A percentile compares a stretch with the other conserved stretches of the same genome.
Evolutionary conservation across 257 asterid species (phyloP).

Genomic region (Anisodus acutangulus): DNA sequence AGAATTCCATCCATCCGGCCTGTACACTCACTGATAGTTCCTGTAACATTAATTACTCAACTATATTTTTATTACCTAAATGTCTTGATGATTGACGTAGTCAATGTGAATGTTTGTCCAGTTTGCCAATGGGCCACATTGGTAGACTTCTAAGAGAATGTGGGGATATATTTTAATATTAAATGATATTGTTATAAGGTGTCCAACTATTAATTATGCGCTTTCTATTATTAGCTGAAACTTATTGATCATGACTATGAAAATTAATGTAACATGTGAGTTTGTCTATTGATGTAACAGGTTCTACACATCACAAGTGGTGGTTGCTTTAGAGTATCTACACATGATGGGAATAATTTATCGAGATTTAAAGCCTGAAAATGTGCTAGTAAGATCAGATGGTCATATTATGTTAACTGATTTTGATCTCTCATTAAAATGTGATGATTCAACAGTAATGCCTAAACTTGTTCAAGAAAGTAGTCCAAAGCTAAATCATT

Average conservation of each 20-base stretch:
- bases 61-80: neutral
- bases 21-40: neutral
- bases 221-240: neutral
- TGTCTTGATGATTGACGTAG: neutral
- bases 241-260: too few species aligned
- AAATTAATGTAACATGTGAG: constrained; percentile 12
- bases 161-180: neutral
- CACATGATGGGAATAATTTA: constrained; percentile 76
- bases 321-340: constrained; percentile 79
- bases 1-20: too few species aligned
- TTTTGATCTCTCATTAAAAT: constrained; percentile 71
- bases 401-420: constrained; percentile 87
- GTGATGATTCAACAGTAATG: constrained; percentile 44
- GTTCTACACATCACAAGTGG: constrained; percentile 81
- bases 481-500: constrained; percentile 11
- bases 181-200: neutral
- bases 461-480: constrained; percentile 53
- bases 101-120: constrained; percentile 22
- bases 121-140: constrained; percentile 21
- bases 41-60: neutral
- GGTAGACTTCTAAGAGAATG: neutral
- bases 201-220: neutral
- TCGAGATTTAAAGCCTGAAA: constrained; percentile 81
- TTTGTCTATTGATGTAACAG: constrained; percentile 38
- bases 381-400: constrained; percentile 63